Evolutionary conservation across 257 asterid species (phyloP).

Genomic region (Rubia yunnanensis): DNA sequence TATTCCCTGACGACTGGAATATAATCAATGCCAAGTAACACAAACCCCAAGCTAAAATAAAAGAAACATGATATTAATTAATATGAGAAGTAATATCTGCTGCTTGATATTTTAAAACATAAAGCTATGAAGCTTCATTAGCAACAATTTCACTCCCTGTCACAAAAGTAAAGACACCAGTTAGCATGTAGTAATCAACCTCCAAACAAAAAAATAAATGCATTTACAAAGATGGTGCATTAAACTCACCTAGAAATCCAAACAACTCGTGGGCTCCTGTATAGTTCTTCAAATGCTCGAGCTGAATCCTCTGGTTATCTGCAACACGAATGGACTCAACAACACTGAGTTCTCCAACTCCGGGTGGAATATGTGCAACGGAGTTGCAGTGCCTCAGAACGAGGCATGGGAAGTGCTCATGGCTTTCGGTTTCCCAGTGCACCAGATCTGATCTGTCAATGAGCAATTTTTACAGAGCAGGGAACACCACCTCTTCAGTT

Average conservation of each 20-base stretch:
- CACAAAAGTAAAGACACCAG: no score
- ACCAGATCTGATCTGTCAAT: neutral
- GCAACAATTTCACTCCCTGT: no score
- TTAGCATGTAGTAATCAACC: no score
- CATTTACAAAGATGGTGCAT: no score
- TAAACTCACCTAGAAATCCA: neutral
- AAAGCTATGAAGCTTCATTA: no score
- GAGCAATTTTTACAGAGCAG: neutral
- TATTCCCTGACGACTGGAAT: no score
- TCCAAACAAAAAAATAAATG: no score
- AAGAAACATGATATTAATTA: no score
- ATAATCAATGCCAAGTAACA: no score
- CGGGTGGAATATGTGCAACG: neutral
- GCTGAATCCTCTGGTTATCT: slow-evolving; percentile 1
- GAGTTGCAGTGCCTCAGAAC: neutral
- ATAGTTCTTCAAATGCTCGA: neutral
- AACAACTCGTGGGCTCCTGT: neutral
- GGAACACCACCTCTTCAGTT: neutral
- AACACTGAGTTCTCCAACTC: neutral
- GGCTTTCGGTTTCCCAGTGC: neutral
- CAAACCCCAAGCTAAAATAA: no score
- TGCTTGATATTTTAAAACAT: no score
- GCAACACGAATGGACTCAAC: neutral
- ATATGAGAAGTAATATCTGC: no score
- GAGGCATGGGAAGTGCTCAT: neutral